Conservation (phyloP, 2,329 filamentous ascomycete species). For the Fusarium sp. region DNA sequence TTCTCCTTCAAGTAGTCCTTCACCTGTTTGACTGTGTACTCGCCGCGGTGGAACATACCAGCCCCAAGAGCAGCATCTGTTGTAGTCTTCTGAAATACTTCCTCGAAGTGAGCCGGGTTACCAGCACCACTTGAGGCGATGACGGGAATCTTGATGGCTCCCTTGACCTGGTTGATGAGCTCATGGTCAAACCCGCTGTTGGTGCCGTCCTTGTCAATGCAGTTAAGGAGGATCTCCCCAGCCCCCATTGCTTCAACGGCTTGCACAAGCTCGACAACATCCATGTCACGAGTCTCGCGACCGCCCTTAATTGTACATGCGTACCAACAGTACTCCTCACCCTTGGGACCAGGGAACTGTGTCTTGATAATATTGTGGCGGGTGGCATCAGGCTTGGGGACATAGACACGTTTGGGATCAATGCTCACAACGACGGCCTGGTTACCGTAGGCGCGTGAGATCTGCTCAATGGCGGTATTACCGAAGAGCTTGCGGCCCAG, state of each 20-base stretch:
- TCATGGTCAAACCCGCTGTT: slow-evolving; percentile 96
- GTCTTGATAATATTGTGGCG: slow-evolving; percentile 82
- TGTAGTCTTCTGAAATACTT: slow-evolving; percentile 87
- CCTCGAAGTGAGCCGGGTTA: slow-evolving; percentile 85
- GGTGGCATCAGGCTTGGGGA: slow-evolving; percentile 76
- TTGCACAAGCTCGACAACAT: slow-evolving; percentile 87
- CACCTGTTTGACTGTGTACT: slow-evolving; percentile 94
- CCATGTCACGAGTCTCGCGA: slow-evolving; percentile 91
- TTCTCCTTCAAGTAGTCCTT: slow-evolving; percentile 82
- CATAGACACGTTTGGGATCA: slow-evolving; percentile 92
- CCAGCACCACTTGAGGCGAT: slow-evolving; percentile 96
- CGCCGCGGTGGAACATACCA: slow-evolving; percentile 96
- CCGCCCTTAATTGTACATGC: slow-evolving; percentile 97
- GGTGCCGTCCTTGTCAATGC: slow-evolving; percentile 96
- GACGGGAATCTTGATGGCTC: slow-evolving; percentile 88
- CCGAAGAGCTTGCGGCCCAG: slow-evolving; percentile 77
- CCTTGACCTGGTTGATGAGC: slow-evolving; percentile 89
- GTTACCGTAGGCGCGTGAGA: slow-evolving; percentile 91
- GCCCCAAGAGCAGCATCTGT: slow-evolving; percentile 95
- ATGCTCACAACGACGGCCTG: slow-evolving; percentile 97
- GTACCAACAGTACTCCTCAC: slow-evolving; percentile 92
- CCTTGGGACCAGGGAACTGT: slow-evolving; percentile 74
- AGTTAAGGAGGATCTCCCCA: slow-evolving; percentile 95
- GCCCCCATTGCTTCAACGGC: slow-evolving; percentile 97
- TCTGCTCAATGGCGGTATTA: slow-evolving; percentile 93